Conservation (phyloP, 2,329 filamentous ascomycete species). For the Chaetomium sp. region DNA sequence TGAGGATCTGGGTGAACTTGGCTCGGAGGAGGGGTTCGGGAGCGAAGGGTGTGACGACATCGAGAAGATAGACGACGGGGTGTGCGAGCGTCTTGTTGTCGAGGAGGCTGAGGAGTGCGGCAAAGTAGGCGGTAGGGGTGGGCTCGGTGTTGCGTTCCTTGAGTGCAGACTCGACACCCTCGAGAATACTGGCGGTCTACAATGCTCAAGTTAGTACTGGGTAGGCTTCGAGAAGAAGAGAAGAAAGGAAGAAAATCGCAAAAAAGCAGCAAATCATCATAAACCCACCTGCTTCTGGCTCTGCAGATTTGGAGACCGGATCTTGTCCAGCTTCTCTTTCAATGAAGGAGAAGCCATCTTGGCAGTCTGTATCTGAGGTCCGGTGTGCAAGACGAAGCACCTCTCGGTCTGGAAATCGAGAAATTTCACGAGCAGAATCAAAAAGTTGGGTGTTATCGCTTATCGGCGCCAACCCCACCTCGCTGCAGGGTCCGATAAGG, state of each 20-base stretch:
- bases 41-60: conserved; percentile 82
- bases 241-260: conserved; percentile 30
- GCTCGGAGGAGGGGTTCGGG: conserved; percentile 85
- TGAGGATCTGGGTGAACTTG: conserved; percentile 93
- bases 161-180: conserved; percentile 89
- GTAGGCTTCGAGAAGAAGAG: conserved; percentile 21
- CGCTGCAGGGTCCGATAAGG: conserved; percentile 28
- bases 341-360: conserved; percentile 59
- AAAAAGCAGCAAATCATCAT: conserved; percentile 31
- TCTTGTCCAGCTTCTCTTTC: conserved; percentile 93
- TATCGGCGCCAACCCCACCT: conserved; percentile 30
- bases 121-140: conserved; percentile 91
- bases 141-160: conserved; percentile 81
- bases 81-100: conserved; percentile 81
- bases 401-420: conserved; percentile 29
- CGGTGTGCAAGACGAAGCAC: conserved; percentile 27
- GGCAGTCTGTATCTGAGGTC: conserved; percentile 29
- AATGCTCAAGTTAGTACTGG: conserved; percentile 15
- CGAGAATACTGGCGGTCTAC: conserved; percentile 82
- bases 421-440: conserved; percentile 32
- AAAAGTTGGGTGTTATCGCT: conserved; percentile 36
- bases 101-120: conserved; percentile 86
- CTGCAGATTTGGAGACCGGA: conserved; percentile 93
- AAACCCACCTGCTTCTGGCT: conserved; percentile 81
- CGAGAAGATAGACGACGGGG: conserved; percentile 92